Conservation (phyloP, 2,329 filamentous ascomycete species). For the Lomentospora prolificans region DNA sequence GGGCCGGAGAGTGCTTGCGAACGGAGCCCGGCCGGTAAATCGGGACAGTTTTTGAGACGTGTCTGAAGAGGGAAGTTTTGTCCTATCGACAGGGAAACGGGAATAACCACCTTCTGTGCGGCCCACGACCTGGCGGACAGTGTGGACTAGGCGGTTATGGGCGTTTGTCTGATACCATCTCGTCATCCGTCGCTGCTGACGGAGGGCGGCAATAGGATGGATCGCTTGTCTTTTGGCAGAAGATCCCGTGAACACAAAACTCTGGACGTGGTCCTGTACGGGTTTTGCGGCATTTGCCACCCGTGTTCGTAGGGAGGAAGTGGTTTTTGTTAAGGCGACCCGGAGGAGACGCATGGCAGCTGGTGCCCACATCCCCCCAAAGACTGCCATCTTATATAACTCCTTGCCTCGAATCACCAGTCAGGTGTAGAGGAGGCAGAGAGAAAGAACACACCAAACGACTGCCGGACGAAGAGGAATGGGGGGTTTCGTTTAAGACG, state of each 20-base stretch:
- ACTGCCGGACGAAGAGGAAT: not conserved
- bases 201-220: constrained; percentile 38
- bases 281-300: constrained; percentile 34
- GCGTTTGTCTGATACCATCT: constrained; percentile 39
- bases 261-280: constrained; percentile 35
- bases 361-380: constrained; percentile 48
- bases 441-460: not conserved
- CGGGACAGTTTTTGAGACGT: constrained; percentile 44
- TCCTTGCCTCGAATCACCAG: not conserved
- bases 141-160: constrained; percentile 31
- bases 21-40: constrained; percentile 68
- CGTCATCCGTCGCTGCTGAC: constrained; percentile 34
- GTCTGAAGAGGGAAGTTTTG: constrained; percentile 37
- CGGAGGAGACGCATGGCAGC: constrained; percentile 45
- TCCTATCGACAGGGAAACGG: constrained; percentile 28
- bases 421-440: not conserved
- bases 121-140: constrained; percentile 42
- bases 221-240: constrained; percentile 34
- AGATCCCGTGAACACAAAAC: constrained; percentile 28
- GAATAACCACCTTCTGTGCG: constrained; percentile 23
- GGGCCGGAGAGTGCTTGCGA: constrained; percentile 78
- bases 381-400: constrained; percentile 39
- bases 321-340: constrained; percentile 39
- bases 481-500: not conserved
- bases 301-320: constrained; percentile 40